A percentile compares a stretch with the other conserved stretches of the same genome.
Evolutionary conservation across 352 stramenopile species (phyloP).

Genomic region (Phytophthora megakarya): DNA sequence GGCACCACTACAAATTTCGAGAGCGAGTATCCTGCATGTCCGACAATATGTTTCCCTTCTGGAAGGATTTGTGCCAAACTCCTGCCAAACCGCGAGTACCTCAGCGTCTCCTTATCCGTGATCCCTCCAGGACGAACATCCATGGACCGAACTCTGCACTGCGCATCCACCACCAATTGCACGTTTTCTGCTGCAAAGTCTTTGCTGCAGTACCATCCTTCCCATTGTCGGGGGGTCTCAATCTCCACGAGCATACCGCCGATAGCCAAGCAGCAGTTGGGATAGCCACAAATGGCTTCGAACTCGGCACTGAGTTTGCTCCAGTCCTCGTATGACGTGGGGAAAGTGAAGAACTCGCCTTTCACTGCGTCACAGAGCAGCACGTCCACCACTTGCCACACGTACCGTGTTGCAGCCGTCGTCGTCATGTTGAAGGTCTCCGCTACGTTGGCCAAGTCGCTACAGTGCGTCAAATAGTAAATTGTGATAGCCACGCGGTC

Average conservation of each 20-base stretch:
- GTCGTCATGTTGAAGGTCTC: constrained; percentile 10
- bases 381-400: constrained; percentile 30
- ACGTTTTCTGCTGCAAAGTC: constrained; percentile 31
- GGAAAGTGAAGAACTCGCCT: constrained; percentile 18
- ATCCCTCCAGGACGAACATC: constrained; percentile 26
- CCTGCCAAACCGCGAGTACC: constrained; percentile 24
- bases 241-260: constrained; percentile 33
- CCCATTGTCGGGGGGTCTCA: constrained; percentile 17
- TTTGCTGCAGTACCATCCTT: constrained; percentile 30
- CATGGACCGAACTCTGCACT: constrained; percentile 28
- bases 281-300: constrained; percentile 26
- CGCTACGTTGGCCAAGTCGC: constrained; percentile 1
- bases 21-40: constrained; percentile 19
- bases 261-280: constrained; percentile 28
- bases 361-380: constrained; percentile 26
- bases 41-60: constrained; percentile 27
- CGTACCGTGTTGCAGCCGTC: constrained; percentile 9
- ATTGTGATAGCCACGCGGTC: constrained; percentile 17
- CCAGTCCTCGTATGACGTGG: constrained; percentile 18
- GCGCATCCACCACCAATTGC: constrained; percentile 29
- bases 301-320: constrained; percentile 20
- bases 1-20: constrained; percentile 28
- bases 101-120: constrained; percentile 23
- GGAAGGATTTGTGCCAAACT: constrained; percentile 19
- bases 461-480: constrained; percentile 24